Evolutionary conservation across 169 alveolate species (phyloP).

Genomic region (Amoebophrya sp.): DNA sequence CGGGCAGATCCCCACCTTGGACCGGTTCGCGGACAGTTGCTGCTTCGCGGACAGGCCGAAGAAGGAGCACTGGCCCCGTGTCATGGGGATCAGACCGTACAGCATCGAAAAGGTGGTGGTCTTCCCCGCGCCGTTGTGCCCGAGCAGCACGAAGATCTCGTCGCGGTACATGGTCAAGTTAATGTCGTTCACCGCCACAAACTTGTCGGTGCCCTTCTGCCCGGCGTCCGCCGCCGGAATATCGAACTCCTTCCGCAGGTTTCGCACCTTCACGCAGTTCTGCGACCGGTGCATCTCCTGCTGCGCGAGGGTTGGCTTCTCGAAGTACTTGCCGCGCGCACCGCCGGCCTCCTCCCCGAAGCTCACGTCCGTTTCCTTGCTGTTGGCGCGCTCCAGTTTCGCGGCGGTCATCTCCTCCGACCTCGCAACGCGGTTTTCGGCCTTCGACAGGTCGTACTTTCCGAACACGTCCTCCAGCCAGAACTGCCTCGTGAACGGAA

Average conservation of each 20-base stretch:
- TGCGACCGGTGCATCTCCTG: not conserved
- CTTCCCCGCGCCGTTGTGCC: conserved; percentile 84
- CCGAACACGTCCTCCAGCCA: conserved; percentile 15
- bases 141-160: conserved; percentile 63
- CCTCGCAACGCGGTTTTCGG: no score
- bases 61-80: conserved; percentile 49
- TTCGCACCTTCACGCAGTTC: not conserved
- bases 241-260: not conserved
- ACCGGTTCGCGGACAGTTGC: conserved; percentile 24
- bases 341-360: no score
- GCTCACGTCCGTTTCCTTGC: no score
- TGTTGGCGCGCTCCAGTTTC: no score
- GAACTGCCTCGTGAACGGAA: conserved; percentile 25
- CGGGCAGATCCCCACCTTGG: conserved; percentile 53
- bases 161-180: conserved; percentile 25
- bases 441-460: not conserved
- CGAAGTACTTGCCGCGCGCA: not conserved
- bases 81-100: conserved; percentile 44
- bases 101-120: conserved; percentile 72
- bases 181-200: not conserved
- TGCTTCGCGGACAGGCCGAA: conserved; percentile 44
- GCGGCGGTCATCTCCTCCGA: no score
- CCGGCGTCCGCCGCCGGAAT: not conserved
- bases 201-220: no score
- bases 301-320: not conserved